A percentile compares a stretch with the other conserved stretches of the same genome.
Evolutionary conservation across 805 yeast species (phyloP).

Genomic region (Torulaspora gathmanii): DNA sequence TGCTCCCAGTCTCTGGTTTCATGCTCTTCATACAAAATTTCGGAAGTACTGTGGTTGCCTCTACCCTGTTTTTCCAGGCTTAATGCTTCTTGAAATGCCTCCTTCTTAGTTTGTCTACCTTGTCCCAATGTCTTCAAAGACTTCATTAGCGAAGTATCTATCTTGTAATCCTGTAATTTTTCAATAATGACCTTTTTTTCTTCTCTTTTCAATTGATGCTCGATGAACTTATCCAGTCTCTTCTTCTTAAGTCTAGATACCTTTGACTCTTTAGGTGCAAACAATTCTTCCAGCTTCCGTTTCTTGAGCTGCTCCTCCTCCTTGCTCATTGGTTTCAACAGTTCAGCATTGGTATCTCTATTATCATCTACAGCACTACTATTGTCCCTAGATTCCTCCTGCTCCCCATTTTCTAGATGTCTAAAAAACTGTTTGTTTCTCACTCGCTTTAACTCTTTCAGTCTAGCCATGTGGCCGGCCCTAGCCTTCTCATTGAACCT

Average conservation of each 20-base stretch:
- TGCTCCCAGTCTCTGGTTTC: constrained; percentile 57
- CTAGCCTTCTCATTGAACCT: constrained; percentile 84
- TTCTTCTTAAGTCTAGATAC: constrained; percentile 64
- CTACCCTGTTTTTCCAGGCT: constrained; percentile 68
- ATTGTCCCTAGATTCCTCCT: constrained; percentile 24
- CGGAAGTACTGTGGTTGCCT: constrained; percentile 53
- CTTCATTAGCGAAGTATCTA: constrained; percentile 66
- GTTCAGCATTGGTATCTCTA: constrained; percentile 55
- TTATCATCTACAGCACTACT: constrained; percentile 17
- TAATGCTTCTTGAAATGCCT: constrained; percentile 69
- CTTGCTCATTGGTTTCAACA: constrained; percentile 56
- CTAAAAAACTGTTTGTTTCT: constrained; percentile 66
- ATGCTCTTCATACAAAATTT: constrained; percentile 65
- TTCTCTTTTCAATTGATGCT: constrained; percentile 82
- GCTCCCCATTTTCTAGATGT: constrained; percentile 41
- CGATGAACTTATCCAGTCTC: constrained; percentile 88
- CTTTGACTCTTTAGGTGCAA: constrained; percentile 62
- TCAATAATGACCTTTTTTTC: constrained; percentile 75
- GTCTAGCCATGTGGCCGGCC: constrained; percentile 76
- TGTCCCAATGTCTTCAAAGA: constrained; percentile 77
- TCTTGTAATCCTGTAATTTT: constrained; percentile 55
- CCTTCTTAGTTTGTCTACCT: constrained; percentile 62
- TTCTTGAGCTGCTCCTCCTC: constrained; percentile 63
- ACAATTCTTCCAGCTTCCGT: constrained; percentile 54
- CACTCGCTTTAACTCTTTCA: constrained; percentile 59